A percentile compares a stretch with the other conserved stretches of the same genome.
phyloP scores from a whole-genome alignment of 441 rosid genomes.

The Erodium moschatum region DNA sequence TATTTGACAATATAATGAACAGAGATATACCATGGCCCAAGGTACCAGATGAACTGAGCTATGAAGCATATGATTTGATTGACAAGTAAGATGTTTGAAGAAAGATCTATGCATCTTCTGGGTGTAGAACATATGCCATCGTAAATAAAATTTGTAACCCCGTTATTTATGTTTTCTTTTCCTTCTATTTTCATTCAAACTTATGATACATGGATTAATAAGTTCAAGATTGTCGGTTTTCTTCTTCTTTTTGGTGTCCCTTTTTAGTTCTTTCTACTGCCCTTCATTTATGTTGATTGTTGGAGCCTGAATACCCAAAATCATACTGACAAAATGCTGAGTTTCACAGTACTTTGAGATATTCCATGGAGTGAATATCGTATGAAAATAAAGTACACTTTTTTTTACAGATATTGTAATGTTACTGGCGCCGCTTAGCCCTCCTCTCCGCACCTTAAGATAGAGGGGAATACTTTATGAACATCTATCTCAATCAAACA shows the following conservation, averaged over 20 bases:
- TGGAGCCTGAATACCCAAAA: neutral
- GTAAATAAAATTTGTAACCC: neutral
- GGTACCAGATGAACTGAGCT: constrained; percentile 70
- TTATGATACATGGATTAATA: neutral
- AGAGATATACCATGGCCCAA: constrained; percentile 94
- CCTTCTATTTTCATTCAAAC: neutral
- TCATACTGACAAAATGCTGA: neutral
- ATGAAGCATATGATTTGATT: constrained; percentile 70
- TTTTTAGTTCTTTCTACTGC: neutral
- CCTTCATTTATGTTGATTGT: neutral
- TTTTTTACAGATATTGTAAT: neutral
- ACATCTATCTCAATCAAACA: neutral
- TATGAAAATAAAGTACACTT: neutral
- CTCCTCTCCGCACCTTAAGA: neutral
- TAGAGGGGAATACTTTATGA: no score
- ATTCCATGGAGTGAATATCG: neutral
- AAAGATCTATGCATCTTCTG: constrained; percentile 7
- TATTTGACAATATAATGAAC: constrained; percentile 91
- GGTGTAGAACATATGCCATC: constrained; percentile 5
- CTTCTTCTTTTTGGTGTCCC: neutral
- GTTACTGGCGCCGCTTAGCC: neutral
- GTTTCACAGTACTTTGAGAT: neutral
- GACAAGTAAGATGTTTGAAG: constrained; percentile 55
- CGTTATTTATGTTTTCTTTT: neutral
- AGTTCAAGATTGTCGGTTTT: neutral